Percentiles rank a stretch among this genome's conserved stretches.
phyloP scores from a whole-genome alignment of 164 flowering plant genomes.

The Stephania yunnanensis region DNA sequence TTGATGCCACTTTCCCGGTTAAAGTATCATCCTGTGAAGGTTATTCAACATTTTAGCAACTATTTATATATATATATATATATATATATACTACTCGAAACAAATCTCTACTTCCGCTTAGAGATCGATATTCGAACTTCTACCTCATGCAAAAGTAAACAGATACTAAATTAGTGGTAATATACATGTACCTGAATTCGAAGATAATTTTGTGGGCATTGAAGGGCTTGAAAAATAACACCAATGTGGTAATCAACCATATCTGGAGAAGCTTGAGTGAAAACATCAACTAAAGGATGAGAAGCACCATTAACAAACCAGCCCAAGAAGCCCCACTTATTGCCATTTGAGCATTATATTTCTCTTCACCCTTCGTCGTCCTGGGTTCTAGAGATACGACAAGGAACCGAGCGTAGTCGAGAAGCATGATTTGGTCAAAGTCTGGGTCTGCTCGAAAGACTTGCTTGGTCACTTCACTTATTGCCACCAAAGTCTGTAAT shows the following conservation, averaged over 20 bases:
- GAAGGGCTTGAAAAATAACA: slow-evolving; percentile 29
- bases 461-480: slow-evolving; percentile 43
- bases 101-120: too few relatives aligned
- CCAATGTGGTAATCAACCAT: slow-evolving; percentile 34
- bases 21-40: slow-evolving; percentile 23
- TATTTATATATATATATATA: too few relatives aligned
- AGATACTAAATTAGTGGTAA: too few relatives aligned
- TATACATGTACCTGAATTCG: slow-evolving; percentile 33
- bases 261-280: slow-evolving; percentile 34
- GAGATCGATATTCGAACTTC: too few relatives aligned
- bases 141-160: too few relatives aligned
- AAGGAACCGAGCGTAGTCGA: slow-evolving; percentile 36
- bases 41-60: neutral
- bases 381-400: slow-evolving; percentile 64
- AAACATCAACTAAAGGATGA: slow-evolving; percentile 32
- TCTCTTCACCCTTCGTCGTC: slow-evolving; percentile 23
- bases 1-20: slow-evolving; percentile 21
- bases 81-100: too few relatives aligned
- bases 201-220: slow-evolving; percentile 25
- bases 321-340: slow-evolving; percentile 42
- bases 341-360: slow-evolving; percentile 35
- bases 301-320: slow-evolving; percentile 33
- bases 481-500: slow-evolving; percentile 45
- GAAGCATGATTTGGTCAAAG: slow-evolving; percentile 31
- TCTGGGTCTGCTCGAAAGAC: slow-evolving; percentile 27